Evolutionary conservation across 768 basidiomycete genomes (phyloP).

Genomic region (Sutorius australiensis): DNA sequence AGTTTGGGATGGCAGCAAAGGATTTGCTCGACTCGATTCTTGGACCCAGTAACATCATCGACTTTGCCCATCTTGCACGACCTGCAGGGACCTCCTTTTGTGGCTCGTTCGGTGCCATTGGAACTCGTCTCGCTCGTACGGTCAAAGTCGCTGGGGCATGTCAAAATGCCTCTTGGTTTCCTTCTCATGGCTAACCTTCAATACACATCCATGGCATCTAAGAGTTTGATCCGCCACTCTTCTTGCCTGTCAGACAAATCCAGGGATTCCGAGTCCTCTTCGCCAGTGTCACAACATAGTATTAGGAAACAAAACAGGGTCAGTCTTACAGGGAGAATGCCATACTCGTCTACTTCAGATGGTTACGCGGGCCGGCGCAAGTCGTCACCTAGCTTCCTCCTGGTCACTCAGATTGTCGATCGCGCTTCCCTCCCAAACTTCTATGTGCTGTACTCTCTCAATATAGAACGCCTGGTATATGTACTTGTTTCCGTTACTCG

Average conservation of each 20-base stretch:
- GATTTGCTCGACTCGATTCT: constrained; percentile 30
- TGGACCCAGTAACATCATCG: constrained; percentile 6
- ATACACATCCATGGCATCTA: not conserved
- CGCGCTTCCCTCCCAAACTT: not conserved
- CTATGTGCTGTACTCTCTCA: not conserved
- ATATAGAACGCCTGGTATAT: not conserved
- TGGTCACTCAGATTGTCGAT: not conserved
- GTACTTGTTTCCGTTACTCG: not conserved
- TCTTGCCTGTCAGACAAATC: not conserved
- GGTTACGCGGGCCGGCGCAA: not conserved
- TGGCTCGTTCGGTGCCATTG: constrained; percentile 25
- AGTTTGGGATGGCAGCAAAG: constrained; percentile 17
- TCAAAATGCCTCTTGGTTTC: constrained; percentile 19
- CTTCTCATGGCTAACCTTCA: constrained; percentile 16
- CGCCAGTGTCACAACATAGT: not conserved
- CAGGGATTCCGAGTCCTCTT: not conserved
- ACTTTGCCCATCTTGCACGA: constrained; percentile 3
- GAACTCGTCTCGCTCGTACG: constrained; percentile 20
- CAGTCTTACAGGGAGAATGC: not conserved
- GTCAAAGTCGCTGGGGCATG: constrained; percentile 17
- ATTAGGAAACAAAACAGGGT: not conserved
- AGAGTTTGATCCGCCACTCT: not conserved
- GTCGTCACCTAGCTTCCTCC: not conserved
- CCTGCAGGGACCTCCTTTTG: constrained; percentile 22
- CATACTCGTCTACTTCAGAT: not conserved